Base-by-base conservation (phyloP, 179 eudicot genomes). In the Beta corolliflora region DNA sequence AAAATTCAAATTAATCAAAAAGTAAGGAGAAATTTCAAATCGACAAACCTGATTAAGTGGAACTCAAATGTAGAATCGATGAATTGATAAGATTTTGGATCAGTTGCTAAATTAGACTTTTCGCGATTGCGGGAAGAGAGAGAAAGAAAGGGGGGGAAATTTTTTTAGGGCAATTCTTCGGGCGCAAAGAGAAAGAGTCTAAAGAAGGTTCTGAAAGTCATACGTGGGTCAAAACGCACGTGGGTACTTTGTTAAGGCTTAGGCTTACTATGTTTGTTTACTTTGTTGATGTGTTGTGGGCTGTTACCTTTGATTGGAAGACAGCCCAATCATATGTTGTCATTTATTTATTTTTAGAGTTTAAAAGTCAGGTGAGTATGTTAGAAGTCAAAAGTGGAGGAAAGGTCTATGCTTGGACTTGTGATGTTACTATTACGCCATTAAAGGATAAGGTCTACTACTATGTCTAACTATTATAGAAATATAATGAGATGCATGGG, bases 191-290 rank as follows among this genome's bases (percentile, higher is more conserved):
- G 25, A 18, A 53, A 53, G 18, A 81, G 78, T 69, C 77, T 12
- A 54, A 25, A 72, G 78, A 71, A 84, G 61, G 82, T 83, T 66
- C 79, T 61, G 63, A 83, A 78, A 79, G 85, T 78, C 79, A 41
- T 64, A 66, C 11, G 50, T 4, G 9, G 68, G 86, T 84, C 83
- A 84, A 84, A 60, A 44, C 54, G 53, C 86, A 84, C 86, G 86
- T 84, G 86, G 14, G 41, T 21, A 29, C 2, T 7, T 36, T 81
- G 75, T 78, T 36, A 5, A 53, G 50, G 68, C 10, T 18, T 7
- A 19, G 25, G 65, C 11, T 60, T 60, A 5, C 21, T n/a, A 6
- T 19, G 29, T n/a, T 4, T 7, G 8, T 12, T 66, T 63, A 58
- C 6, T 1, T 7, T 54, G 59, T 9, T 72, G 44, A 52, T 25